Base-by-base conservation (phyloP, 768 basidiomycete genomes). In the Lactarius sanguifluus region DNA sequence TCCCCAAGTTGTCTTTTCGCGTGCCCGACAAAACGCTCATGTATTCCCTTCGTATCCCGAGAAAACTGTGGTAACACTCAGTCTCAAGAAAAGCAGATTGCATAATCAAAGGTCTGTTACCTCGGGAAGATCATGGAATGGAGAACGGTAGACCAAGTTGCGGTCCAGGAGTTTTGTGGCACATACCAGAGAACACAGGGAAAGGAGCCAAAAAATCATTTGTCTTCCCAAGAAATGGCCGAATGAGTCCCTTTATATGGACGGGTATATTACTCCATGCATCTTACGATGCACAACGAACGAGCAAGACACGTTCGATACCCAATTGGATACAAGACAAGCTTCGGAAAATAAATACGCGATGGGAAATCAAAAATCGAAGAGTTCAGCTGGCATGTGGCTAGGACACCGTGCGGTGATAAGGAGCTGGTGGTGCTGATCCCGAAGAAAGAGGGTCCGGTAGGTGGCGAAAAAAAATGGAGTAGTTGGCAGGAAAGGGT, bases 81-180 rank as follows among this genome's bases (percentile, higher is more conserved):
- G 28, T 47, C 50, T 50, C 23, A 38, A 18, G 18, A 16, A 7
- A 30, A 13, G 23, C 3, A 15, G 10, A 30, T 23, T 13, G 13
- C 6, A 5, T 38, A 15, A n/a, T 34, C 32, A 54, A 20, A 12
- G 50, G 52, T 30, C 7, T 64, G 66, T 30, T 34, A 70, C 64
- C 40, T 72, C 61, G 2, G 65, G 73, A 43, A 64, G 68, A 41
- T 69, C 64, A 28, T 62, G 25, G 66, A 80, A 79, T 0, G 80
- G 80, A 23, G 79, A 80, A 16, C 71, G 71, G 70, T 81, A 82
- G 9, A 72, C 81, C 34, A 81, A 67, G 70, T 82, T 83, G 55
- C 76, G 75, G 61, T 79, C 77, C 41, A 79, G 75, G 13, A 76
- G 63, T 13, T 52, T 58, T 34, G 30, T 61, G 7, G 60, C 60